Conservation (phyloP, 768 basidiomycete species). For the Mrakia gelida region DNA sequence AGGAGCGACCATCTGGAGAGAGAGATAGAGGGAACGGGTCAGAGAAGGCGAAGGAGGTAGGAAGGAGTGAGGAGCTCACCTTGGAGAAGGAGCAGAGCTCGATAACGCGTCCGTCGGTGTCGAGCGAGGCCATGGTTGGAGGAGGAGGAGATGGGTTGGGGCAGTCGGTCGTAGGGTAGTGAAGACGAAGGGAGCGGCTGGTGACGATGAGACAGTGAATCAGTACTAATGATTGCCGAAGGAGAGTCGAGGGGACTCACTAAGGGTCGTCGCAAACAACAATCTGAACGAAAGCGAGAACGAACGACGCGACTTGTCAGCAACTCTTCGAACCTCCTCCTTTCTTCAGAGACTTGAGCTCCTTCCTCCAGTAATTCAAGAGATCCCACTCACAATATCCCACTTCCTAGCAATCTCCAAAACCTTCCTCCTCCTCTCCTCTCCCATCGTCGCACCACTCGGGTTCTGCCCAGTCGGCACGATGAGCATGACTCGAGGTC, state of each 20-base stretch:
- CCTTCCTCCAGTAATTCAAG: too few relatives aligned
- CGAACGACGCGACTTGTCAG: background rate
- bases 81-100: conserved; percentile 25
- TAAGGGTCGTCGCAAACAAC: background rate
- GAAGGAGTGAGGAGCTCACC: background rate
- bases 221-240: background rate
- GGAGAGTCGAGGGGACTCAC: background rate
- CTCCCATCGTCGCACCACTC: background rate
- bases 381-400: background rate
- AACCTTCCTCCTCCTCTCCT: background rate
- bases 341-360: too few relatives aligned
- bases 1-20: conserved; percentile 22
- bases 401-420: background rate
- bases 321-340: background rate
- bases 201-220: background rate
- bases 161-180: background rate
- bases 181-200: conserved; percentile 18
- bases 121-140: conserved; percentile 24
- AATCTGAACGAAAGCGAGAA: background rate
- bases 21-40: background rate
- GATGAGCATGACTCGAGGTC: background rate
- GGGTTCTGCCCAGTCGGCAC: conserved; percentile 25
- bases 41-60: background rate
- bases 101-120: conserved; percentile 27
- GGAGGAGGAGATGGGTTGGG: background rate